Evolutionary conservation across 2,329 filamentous ascomycete species (phyloP).

Genomic region (Emergomyces africanus): DNA sequence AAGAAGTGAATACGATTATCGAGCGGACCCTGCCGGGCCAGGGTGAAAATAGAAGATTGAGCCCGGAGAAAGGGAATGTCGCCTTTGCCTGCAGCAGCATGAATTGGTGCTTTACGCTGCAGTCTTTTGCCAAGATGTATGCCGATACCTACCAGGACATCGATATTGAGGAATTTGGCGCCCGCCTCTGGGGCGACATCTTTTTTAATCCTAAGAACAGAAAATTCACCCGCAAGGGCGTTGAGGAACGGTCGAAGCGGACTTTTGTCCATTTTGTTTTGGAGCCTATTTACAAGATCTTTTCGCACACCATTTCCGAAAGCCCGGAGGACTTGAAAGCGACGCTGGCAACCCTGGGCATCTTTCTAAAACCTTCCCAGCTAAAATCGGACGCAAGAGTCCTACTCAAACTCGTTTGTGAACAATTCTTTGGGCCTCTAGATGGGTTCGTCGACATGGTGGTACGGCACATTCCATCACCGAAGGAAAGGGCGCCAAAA

Average conservation of each 20-base stretch:
- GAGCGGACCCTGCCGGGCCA: constrained; percentile 72
- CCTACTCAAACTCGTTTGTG: constrained; percentile 76
- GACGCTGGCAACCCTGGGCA: constrained; percentile 67
- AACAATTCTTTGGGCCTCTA: constrained; percentile 87
- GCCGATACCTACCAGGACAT: constrained; percentile 74
- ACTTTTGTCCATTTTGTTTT: constrained; percentile 91
- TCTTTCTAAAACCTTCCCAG: constrained; percentile 80
- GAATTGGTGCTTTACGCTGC: constrained; percentile 93
- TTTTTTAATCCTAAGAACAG: constrained; percentile 88
- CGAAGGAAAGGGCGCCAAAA: constrained; percentile 60
- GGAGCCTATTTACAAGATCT: constrained; percentile 96
- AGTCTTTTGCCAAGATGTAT: constrained; percentile 95
- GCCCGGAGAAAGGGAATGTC: constrained; percentile 96
- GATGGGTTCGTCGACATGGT: constrained; percentile 94
- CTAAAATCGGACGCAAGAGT: constrained; percentile 83
- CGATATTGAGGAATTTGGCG: constrained; percentile 69
- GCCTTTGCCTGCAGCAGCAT: constrained; percentile 86
- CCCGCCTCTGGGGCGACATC: constrained; percentile 86
- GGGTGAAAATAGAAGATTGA: constrained; percentile 68
- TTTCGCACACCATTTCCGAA: constrained; percentile 86
- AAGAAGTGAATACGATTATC: constrained; percentile 94
- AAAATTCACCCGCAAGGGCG: constrained; percentile 77
- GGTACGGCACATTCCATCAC: constrained; percentile 76
- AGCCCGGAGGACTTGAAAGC: constrained; percentile 71
- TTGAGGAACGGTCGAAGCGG: constrained; percentile 67